Conservation (phyloP, 1,284 basidiomycete genomes). For the Leucoagaricus sp. region DNA sequence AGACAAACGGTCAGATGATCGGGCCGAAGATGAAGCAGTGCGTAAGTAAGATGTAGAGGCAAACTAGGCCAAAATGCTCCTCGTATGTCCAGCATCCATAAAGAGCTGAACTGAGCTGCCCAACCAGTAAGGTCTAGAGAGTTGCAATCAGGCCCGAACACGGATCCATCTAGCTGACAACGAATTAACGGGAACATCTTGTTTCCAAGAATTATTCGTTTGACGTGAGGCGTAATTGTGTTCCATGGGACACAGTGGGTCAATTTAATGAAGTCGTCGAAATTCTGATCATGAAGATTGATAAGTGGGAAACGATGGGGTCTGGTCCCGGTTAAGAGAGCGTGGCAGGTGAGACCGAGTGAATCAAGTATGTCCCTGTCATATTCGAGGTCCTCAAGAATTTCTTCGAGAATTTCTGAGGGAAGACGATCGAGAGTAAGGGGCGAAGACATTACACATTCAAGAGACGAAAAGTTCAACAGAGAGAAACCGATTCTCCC, state of each 20-base stretch:
- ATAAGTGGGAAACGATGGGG: conserved; percentile 6
- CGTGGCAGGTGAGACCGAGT: conserved; percentile 6
- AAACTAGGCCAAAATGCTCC: neutral
- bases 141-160: no score
- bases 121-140: conserved; percentile 4
- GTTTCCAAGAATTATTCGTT: neutral
- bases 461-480: neutral
- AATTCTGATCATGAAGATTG: conserved; percentile 9
- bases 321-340: conserved; percentile 3
- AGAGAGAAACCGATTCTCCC: neutral
- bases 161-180: neutral
- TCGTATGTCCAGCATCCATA: conserved; percentile 3
- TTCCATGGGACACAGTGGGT: conserved; percentile 6
- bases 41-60: neutral
- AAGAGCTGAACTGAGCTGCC: conserved; percentile 1
- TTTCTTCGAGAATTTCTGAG: conserved; percentile 8
- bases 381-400: conserved; percentile 1
- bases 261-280: conserved; percentile 5
- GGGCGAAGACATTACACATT: neutral
- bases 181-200: conserved; percentile 4
- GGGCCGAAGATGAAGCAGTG: neutral
- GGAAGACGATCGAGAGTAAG: conserved; percentile 8
- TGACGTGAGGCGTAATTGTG: conserved; percentile 1
- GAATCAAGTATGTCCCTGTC: neutral
- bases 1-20: conserved; percentile 6